Percentiles rank a stretch among this genome's conserved stretches.
These are phyloP conservation scores for Arabidopsis arenosa DNA, from an alignment of 345 rosid species.

Conservation along the genomic window DNA sequence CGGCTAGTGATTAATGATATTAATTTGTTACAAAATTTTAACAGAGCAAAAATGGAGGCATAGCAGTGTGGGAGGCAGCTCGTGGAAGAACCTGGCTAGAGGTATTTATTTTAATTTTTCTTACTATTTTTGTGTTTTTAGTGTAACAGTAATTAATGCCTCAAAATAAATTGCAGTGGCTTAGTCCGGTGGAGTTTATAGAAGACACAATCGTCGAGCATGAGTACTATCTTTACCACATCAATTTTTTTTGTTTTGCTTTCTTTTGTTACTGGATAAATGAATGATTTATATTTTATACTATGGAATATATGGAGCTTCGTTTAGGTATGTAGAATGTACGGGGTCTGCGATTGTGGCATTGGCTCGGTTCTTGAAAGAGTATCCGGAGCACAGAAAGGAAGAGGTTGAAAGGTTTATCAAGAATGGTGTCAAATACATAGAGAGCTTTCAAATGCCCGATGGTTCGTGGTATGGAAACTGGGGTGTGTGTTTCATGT, in stretches of 20 bases:
- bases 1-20: too few relatives aligned
- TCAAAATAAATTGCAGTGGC: background rate
- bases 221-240: background rate
- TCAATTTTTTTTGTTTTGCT: too few relatives aligned
- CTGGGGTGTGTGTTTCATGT: slow-evolving; percentile 74
- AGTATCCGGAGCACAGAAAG: slow-evolving; percentile 53
- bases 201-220: background rate
- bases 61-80: background rate
- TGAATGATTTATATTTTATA: too few relatives aligned
- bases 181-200: slow-evolving; percentile 3
- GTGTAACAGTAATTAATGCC: too few relatives aligned
- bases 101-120: background rate
- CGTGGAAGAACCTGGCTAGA: background rate
- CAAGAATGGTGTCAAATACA: slow-evolving; percentile 45
- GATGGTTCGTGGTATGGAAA: slow-evolving; percentile 71
- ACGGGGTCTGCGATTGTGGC: slow-evolving; percentile 46
- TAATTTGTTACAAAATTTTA: too few relatives aligned
- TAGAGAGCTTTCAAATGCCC: slow-evolving; percentile 51
- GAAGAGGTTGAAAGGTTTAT: slow-evolving; percentile 58
- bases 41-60: background rate
- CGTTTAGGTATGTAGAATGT: slow-evolving; percentile 52
- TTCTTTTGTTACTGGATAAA: too few relatives aligned
- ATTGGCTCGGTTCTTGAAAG: slow-evolving; percentile 49
- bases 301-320: too few relatives aligned
- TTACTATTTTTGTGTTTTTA: too few relatives aligned